Evolutionary conservation across 306 rosid species (phyloP), one percentile per base, ranked within the genome.

Genomic region (Sindora glabra): DNA sequence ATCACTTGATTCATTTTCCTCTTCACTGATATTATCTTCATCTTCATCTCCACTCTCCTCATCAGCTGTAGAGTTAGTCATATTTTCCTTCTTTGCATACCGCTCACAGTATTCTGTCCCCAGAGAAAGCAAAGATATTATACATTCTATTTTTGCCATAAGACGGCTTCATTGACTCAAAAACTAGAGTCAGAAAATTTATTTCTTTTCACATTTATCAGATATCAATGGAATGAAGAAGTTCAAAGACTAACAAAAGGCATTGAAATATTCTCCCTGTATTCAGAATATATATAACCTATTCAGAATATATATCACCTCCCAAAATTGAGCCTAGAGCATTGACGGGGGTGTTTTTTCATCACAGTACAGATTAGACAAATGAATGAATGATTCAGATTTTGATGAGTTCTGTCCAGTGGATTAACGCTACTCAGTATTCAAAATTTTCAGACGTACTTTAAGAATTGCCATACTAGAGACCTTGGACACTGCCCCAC

Each of bases 61-160:
- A 40, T 84, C 99, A 9, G 83, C 74, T 13, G 75, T 65, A 32
- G 89, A 41, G 60, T 86, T 86, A 15, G 60, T 42, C 41, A 78
- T 75, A 46, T 80, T 76, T 67, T 86, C 99, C 81, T 79, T 81
- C 75, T 81, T 94, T 8, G 99, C 99, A 60, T 89, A 94, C 45
- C 79, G 72, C 77, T 94, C 97, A 44, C 97, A 94, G 65, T 94
- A 94, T 75, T 94, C 99, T 94, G 87, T 47, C 59, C 64, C 68
- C 72, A 74, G 56, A 80, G 19, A 73, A 14, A 62, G 48, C 33
- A 71, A 16, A 25, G 19, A 58, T 57, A 41, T 24, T 58, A 67
- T 33, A 19, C 48, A 63, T 5, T 19, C 30, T 0, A 10, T 10
- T 23, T 67, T 60, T 58, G 13, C 48, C 44, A 46, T 44, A 34